Conservation (phyloP, 2,329 filamentous ascomycete genomes). For the Fusarium guadeloupense region DNA sequence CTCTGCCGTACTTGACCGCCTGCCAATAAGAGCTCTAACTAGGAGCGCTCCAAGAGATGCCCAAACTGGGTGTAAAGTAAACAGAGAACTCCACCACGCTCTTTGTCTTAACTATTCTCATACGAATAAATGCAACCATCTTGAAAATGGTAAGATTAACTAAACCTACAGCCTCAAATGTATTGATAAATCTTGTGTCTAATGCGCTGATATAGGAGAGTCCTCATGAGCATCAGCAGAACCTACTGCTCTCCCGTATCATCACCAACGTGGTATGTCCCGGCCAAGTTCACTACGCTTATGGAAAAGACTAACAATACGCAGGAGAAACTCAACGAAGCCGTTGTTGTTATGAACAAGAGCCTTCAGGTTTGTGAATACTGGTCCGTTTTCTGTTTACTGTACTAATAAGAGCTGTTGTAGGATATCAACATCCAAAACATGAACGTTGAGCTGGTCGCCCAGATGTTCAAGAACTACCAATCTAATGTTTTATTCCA, state of each 20-base stretch:
- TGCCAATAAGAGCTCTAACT: constrained; percentile 8
- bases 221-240: constrained; percentile 97
- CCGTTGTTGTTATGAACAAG: constrained; percentile 91
- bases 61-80: constrained; percentile 29
- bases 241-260: constrained; percentile 89
- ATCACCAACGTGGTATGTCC: constrained; percentile 92
- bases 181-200: not conserved
- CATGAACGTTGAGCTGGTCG: constrained; percentile 97
- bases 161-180: too few relatives aligned
- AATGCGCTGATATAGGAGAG: constrained; percentile 71
- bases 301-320: constrained; percentile 1
- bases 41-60: not conserved
- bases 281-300: not conserved
- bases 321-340: constrained; percentile 97
- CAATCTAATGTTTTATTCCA: constrained; percentile 98
- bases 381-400: not conserved
- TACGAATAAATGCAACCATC: not conserved
- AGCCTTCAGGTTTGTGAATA: constrained; percentile 73
- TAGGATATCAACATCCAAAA: constrained; percentile 98
- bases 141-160: constrained; percentile 22
- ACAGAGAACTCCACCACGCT: constrained; percentile 29
- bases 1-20: constrained; percentile 51
- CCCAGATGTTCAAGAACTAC: constrained; percentile 99
- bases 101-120: not conserved
- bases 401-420: not conserved